Base-by-base conservation (phyloP, 768 basidiomycete species). In the Boletus insuetus region DNA sequence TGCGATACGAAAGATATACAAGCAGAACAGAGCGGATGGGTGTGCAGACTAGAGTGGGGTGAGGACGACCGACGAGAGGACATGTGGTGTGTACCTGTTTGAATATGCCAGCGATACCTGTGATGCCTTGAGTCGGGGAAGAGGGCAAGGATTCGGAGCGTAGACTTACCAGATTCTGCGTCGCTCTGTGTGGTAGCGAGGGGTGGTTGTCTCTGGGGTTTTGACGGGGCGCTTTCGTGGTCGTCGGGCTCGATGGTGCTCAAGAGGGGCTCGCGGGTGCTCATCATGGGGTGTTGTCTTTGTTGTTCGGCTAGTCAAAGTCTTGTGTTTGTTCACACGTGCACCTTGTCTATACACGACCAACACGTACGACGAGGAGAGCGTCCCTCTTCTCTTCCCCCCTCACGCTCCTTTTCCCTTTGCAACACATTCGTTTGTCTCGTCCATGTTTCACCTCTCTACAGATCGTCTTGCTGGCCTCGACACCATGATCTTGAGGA, bases 201-300 rank as follows among this genome's bases (percentile, higher is more conserved):
- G 3, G 80, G 78, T 31, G 79, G 78, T 34, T 74, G 59, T 32
- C 71, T 62, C 24, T 71, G 48, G 48, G 65, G 14, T 51, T 65
- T 69, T 17, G 67, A 50, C 49, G 66, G 60, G 56, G 69, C 53
- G 41, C 63, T 63, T 51, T 74, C 68, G 43, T 75, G 76, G 41
- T 93, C 92, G 70, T 96, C 94, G 31, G 94, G 84, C 69, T 95
- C 94, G 53, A 96, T 96, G 34, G 89, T 90, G 55, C 87, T 79
- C 44, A 92, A 76, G 47, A 92, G 75, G 20, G 89, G 87, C 31
- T 84, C 79, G 29, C 79, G 74, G 49, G 74, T 76, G 72, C 79
- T 83, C 86, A 87, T 84, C 87, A n/a, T n/a, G n/a, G n/a, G 44
- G 16, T 20, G 12, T 22, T 11, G 41, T 29, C 29, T 29, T 14